Base-by-base conservation (phyloP, 768 basidiomycete species). In the Agrocybe praecox region DNA sequence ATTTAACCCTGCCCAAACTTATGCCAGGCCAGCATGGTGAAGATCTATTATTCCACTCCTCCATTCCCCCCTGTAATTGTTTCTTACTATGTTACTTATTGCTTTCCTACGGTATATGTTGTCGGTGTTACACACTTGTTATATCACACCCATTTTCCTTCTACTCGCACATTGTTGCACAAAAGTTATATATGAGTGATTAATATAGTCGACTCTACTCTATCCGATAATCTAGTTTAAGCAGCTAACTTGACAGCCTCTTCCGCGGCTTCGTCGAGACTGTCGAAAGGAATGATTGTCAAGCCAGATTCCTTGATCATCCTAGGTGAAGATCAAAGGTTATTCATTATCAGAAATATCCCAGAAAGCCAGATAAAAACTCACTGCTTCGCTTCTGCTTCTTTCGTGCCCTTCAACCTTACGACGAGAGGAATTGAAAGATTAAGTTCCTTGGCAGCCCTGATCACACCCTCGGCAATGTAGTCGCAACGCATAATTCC, bases 401-500 rank as follows among this genome's bases (percentile, higher is more conserved):
- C 96, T 75, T 95, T 99, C 18, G 96, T 99, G 49, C 97, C 97
- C 76, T 99, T 97, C 61, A 99, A 79, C 61, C 97, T 83, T 40
- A 99, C 97, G 59, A 99, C 85, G 47, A 99, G 72, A 46, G 97
- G 97, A 57, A 98, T 89, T 8, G 73, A 83, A 55, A 99, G 74
- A 43, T 85, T 75, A 43, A 99, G 82, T 70, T 98, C 97, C 73
- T 92, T 92, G 24, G 96, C 94, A 19, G 97, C 97, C 65, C 93
- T 94, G 77, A 99, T 99, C 69, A 98, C 96, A 74, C 97, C 97
- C 72, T 96, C 94, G 2, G 94, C 94, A 65, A 96, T 95, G 70
- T 96, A 96, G 70, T 99, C 97, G 67, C 97, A 99, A 68, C 97
- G 88, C 97, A 99, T 99, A 77, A 98, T 99, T 68, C 90, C 87